Conservation (phyloP, 345 rosid genomes). For the Dovyalis caffra region DNA sequence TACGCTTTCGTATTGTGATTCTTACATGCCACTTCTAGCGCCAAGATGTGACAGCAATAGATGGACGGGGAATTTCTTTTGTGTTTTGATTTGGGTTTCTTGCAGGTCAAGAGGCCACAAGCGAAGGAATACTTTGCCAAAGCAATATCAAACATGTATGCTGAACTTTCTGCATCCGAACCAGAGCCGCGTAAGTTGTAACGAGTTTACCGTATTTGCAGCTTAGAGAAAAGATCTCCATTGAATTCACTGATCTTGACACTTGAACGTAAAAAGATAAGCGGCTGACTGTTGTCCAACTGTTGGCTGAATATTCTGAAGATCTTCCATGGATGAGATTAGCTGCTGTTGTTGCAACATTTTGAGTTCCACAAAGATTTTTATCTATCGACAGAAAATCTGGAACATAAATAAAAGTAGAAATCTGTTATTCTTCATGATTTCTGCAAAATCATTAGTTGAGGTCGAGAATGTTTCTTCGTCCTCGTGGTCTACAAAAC, state of each 20-base stretch:
- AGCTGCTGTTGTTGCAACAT: too few relatives aligned
- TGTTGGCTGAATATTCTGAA: too few relatives aligned
- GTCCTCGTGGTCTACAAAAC: too few relatives aligned
- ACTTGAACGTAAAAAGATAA: too few relatives aligned
- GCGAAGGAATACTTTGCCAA: conserved; percentile 67
- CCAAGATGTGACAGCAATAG: background rate
- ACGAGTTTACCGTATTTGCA: background rate
- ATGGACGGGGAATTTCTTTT: background rate
- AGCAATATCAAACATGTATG: conserved; percentile 69
- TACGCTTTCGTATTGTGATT: background rate
- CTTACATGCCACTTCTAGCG: background rate
- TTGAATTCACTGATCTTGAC: background rate
- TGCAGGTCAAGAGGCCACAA: conserved; percentile 82
- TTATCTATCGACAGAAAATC: too few relatives aligned
- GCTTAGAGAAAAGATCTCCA: background rate
- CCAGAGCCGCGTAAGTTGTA: background rate
- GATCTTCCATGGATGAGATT: too few relatives aligned
- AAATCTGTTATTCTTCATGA: too few relatives aligned
- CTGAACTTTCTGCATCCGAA: conserved; percentile 44
- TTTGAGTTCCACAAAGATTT: too few relatives aligned
- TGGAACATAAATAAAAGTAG: too few relatives aligned
- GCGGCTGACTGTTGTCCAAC: too few relatives aligned
- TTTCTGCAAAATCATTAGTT: too few relatives aligned
- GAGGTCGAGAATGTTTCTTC: too few relatives aligned
- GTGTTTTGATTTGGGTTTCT: conserved; percentile 6